A percentile compares a stretch with the other conserved stretches of the same genome.
Evolutionary conservation across 2,329 filamentous ascomycete genomes (phyloP).

Genomic region (Neofusicoccum sp.): DNA sequence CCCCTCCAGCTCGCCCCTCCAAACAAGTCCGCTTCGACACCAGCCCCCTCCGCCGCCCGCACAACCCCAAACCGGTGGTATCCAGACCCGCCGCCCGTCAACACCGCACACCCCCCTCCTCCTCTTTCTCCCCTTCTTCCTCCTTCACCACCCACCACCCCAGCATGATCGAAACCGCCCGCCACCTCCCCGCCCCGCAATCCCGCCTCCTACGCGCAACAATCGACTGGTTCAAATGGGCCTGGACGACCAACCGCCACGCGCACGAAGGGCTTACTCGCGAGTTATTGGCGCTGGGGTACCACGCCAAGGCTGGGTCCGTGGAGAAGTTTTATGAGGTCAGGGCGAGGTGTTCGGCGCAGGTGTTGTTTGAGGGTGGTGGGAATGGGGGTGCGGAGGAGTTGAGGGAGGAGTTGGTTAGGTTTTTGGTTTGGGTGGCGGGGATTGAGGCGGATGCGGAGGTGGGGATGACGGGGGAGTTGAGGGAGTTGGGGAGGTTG

Average conservation of each 20-base stretch:
- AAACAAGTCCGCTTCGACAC: slow-evolving; percentile 5
- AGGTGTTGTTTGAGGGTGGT: neutral
- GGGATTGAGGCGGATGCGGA: neutral
- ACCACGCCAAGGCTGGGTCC: neutral
- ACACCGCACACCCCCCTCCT: neutral
- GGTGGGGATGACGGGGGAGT: neutral
- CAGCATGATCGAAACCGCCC: neutral
- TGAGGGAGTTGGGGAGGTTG: neutral
- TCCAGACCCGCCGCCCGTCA: neutral
- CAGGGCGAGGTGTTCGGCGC: neutral
- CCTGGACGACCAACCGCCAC: neutral
- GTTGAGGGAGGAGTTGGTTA: neutral
- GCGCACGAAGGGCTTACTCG: neutral
- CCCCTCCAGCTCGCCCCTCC: neutral
- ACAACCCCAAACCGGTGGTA: neutral
- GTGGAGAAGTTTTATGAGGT: neutral
- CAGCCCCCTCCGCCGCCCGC: neutral
- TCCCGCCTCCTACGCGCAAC: neutral
- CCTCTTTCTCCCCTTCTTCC: neutral
- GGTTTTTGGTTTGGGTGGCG: neutral
- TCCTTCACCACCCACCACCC: neutral
- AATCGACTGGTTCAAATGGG: slow-evolving; percentile 9
- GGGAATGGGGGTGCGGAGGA: neutral
- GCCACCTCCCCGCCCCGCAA: neutral
- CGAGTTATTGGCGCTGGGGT: neutral